These are phyloP conservation scores for Pseudogymnoascus sp. DNA, from an alignment of 2,329 filamentous ascomycete species.

Conservation along the genomic window DNA sequence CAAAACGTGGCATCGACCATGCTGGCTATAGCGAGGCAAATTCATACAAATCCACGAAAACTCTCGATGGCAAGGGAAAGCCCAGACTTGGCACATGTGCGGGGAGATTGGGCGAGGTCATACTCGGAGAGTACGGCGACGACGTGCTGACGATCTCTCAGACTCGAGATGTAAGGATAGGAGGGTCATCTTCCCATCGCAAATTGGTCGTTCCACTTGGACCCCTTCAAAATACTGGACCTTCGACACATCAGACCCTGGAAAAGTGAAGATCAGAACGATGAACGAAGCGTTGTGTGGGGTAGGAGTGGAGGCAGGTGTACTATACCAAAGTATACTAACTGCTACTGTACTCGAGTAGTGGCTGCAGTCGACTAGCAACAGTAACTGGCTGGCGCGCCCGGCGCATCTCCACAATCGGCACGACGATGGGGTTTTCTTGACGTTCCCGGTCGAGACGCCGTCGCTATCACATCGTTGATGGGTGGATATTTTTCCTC, in stretches of 20 bases:
- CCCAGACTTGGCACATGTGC: background rate
- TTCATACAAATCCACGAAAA: background rate
- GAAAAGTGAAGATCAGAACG: background rate
- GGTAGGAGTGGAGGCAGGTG: background rate
- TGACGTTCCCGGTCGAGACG: background rate
- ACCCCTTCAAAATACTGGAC: background rate
- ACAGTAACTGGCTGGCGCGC: background rate
- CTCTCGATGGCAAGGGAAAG: background rate
- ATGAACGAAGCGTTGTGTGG: background rate
- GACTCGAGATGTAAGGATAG: background rate
- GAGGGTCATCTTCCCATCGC: background rate
- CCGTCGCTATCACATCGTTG: background rate
- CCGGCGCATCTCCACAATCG: background rate
- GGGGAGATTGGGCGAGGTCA: slow-evolving; percentile 35
- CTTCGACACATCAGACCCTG: background rate
- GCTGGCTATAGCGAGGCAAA: background rate
- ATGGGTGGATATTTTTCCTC: background rate
- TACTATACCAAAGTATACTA: background rate
- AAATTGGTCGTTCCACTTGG: background rate
- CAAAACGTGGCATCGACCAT: background rate
- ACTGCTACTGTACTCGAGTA: background rate
- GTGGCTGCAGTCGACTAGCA: background rate
- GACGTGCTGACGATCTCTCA: background rate
- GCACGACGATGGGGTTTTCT: background rate
- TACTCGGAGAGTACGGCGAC: slow-evolving; percentile 29